These are phyloP conservation scores for Dictyostelium brefeldianum DNA, from an alignment of 78 protist genomes.

Conservation along the genomic window DNA sequence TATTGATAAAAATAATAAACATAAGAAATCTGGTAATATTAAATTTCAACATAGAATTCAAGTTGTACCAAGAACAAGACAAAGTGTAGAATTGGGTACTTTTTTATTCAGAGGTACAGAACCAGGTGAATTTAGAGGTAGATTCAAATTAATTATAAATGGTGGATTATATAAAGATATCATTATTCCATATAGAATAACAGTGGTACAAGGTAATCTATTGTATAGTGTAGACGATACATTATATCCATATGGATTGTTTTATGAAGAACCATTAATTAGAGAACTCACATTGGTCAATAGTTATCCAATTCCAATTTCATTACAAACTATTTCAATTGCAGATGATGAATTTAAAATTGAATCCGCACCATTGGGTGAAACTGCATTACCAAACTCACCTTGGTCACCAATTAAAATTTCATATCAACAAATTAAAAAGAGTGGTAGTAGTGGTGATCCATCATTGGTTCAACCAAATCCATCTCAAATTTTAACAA, in stretches of 20 bases:
- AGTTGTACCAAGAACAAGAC: not conserved
- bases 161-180: conserved; percentile 17
- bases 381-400: not conserved
- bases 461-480: not conserved
- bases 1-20: not conserved
- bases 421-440: not conserved
- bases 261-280: not conserved
- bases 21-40: not conserved
- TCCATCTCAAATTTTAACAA: no score
- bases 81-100: conserved; percentile 33
- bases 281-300: not conserved
- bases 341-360: conserved; percentile 32
- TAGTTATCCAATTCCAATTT: conserved; percentile 35
- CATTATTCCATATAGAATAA: conserved; percentile 18
- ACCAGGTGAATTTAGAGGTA: conserved; percentile 42
- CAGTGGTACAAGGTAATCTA: conserved; percentile 19
- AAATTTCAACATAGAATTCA: not conserved
- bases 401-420: conserved; percentile 28
- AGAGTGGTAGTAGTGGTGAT: not conserved
- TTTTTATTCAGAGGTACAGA: conserved; percentile 35
- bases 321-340: conserved; percentile 23
- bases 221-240: conserved; percentile 20
- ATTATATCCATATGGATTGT: conserved; percentile 21
- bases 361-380: conserved; percentile 25
- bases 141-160: not conserved